These are phyloP conservation scores for Apiotrichum porosum DNA, from an alignment of 1,284 basidiomycete genomes.

Conservation along the genomic window DNA sequence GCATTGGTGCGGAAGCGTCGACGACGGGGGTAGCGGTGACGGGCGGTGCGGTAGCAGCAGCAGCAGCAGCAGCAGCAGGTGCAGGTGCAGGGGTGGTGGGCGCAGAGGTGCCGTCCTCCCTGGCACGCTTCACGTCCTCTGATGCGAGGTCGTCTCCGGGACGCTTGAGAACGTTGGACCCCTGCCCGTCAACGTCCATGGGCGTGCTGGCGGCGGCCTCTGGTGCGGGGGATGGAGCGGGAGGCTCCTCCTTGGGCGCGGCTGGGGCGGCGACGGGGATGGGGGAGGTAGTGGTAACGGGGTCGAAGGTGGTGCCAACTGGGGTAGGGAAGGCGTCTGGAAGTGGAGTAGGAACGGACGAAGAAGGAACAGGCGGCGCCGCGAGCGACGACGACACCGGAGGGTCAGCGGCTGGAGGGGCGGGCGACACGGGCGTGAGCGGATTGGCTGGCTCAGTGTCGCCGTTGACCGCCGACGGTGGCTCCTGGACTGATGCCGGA, in stretches of 20 bases:
- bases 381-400: too few relatives aligned
- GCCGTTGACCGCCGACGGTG: slow-evolving; percentile 1
- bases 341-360: too few relatives aligned
- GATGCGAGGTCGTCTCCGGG: slow-evolving; percentile 32
- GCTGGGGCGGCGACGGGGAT: too few relatives aligned
- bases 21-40: not conserved
- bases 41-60: not conserved
- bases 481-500: slow-evolving; percentile 8
- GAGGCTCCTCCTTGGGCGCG: too few relatives aligned
- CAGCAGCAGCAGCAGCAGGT: slow-evolving; percentile 3
- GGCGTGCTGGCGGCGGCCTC: slow-evolving; percentile 1
- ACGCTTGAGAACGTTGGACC: slow-evolving; percentile 27
- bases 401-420: not conserved
- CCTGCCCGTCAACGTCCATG: slow-evolving; percentile 27
- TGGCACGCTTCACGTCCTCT: slow-evolving; percentile 34
- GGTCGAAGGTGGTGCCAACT: slow-evolving; percentile 14
- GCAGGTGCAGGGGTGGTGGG: not conserved
- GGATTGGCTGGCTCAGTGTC: not conserved
- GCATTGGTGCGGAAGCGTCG: too few relatives aligned
- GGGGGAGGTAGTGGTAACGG: too few relatives aligned
- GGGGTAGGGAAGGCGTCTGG: slow-evolving; percentile 12
- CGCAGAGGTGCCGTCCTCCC: slow-evolving; percentile 18
- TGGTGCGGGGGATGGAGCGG: too few relatives aligned
- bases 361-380: too few relatives aligned
- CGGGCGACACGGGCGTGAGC: not conserved